Conservation (phyloP, 441 rosid genomes). For the Theobroma grandiflorum region DNA sequence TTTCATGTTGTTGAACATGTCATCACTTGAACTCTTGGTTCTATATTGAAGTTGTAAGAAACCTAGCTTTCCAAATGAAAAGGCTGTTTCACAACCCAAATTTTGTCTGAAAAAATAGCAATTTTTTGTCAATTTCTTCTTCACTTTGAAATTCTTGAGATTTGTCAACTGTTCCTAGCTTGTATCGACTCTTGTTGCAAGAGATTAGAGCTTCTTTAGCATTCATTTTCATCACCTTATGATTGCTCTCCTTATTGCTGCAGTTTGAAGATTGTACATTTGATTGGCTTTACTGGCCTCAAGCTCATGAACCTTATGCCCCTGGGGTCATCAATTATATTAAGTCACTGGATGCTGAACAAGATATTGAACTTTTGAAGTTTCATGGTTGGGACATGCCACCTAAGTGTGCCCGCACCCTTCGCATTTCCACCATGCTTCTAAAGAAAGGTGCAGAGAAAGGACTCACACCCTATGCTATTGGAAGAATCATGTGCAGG, state of each 20-base stretch:
- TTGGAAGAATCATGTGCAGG: slow-evolving; percentile 77
- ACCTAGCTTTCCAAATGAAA: neutral
- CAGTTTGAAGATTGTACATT: slow-evolving; percentile 89
- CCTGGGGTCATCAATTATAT: slow-evolving; percentile 60
- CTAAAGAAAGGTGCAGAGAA: slow-evolving; percentile 69
- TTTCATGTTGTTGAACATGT: neutral
- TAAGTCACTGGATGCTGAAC: slow-evolving; percentile 53
- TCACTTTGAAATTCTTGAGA: neutral
- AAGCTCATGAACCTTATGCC: slow-evolving; percentile 70
- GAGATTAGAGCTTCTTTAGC: neutral
- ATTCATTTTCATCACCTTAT: neutral
- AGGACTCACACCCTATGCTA: slow-evolving; percentile 68
- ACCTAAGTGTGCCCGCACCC: slow-evolving; percentile 48
- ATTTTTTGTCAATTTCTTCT: neutral
- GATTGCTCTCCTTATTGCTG: slow-evolving; percentile 11
- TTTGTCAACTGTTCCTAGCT: neutral
- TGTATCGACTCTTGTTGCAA: neutral
- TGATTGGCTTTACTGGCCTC: slow-evolving; percentile 91
- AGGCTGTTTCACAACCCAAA: neutral
- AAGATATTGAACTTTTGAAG: slow-evolving; percentile 67
- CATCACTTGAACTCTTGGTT: neutral
- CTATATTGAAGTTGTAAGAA: slow-evolving; percentile 5
- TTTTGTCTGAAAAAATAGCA: neutral
- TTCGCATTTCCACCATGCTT: slow-evolving; percentile 72
- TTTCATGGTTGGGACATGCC: slow-evolving; percentile 71